Percentiles rank a stretch among this genome's conserved stretches.
phyloP scores from a whole-genome alignment of 371 early-diverging fungal genomes.

The Actinomortierella wolfii region DNA sequence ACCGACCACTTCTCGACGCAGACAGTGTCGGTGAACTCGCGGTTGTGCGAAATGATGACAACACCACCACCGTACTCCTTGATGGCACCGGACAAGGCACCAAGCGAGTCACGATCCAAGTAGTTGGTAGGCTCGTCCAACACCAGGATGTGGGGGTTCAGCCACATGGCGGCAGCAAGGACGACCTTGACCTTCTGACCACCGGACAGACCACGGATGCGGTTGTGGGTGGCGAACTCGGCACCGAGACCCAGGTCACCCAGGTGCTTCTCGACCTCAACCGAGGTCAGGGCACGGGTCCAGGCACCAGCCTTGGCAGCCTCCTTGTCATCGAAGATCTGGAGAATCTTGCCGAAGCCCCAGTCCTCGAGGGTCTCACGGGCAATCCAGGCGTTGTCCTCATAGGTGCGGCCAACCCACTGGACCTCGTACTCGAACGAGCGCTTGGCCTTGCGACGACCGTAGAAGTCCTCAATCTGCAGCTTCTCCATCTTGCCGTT shows the following conservation, averaged over 20 bases:
- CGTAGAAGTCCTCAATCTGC: slow-evolving; percentile 58
- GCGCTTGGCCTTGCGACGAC: slow-evolving; percentile 72
- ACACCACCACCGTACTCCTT: slow-evolving; percentile 75
- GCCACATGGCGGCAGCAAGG: slow-evolving; percentile 85
- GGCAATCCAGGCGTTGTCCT: slow-evolving; percentile 73
- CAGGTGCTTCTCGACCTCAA: slow-evolving; percentile 72
- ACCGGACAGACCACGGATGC: slow-evolving; percentile 84
- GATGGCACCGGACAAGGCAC: slow-evolving; percentile 70
- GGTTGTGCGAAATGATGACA: slow-evolving; percentile 76
- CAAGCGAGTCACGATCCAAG: slow-evolving; percentile 76
- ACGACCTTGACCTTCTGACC: slow-evolving; percentile 92
- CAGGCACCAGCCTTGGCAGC: slow-evolving; percentile 66
- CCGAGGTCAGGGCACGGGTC: slow-evolving; percentile 64
- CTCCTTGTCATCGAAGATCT: slow-evolving; percentile 66
- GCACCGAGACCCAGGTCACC: slow-evolving; percentile 69
- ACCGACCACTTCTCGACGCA: slow-evolving; percentile 76
- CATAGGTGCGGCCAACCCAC: slow-evolving; percentile 62
- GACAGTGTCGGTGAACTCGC: slow-evolving; percentile 69
- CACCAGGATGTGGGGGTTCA: slow-evolving; percentile 84
- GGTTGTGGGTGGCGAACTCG: slow-evolving; percentile 79
- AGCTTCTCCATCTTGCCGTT: slow-evolving; percentile 63
- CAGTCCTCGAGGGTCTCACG: slow-evolving; percentile 69
- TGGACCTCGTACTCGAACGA: slow-evolving; percentile 70
- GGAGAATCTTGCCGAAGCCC: slow-evolving; percentile 71
- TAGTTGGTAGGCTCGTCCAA: slow-evolving; percentile 90